A percentile compares a stretch with the other conserved stretches of the same genome.
phyloP scores from a whole-genome alignment of 495 filamentous ascomycete genomes.

The Aspergillus haitiensis region DNA sequence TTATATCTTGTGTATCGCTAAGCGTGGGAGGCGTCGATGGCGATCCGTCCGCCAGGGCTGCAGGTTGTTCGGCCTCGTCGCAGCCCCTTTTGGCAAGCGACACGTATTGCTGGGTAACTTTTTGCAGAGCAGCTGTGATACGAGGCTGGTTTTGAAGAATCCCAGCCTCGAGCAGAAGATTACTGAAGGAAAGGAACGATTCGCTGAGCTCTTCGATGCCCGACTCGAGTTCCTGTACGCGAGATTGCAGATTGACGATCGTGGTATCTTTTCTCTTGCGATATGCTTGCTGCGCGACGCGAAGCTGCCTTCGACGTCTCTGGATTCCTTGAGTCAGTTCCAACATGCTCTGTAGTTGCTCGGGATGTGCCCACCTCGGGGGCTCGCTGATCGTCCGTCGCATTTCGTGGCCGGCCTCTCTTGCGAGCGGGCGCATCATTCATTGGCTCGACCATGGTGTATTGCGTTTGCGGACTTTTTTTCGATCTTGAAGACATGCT shows the following conservation, averaged over 20 bases:
- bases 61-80: slow-evolving; percentile 26
- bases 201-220: slow-evolving; percentile 74
- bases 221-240: slow-evolving; percentile 64
- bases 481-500: not conserved
- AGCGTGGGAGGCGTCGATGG: slow-evolving; percentile 10
- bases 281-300: slow-evolving; percentile 83
- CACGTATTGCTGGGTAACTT: slow-evolving; percentile 48
- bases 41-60: slow-evolving; percentile 9
- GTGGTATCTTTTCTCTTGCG: slow-evolving; percentile 84
- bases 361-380: slow-evolving; percentile 18
- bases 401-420: slow-evolving; percentile 18
- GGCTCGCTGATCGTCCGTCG: slow-evolving; percentile 10
- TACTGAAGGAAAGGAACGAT: slow-evolving; percentile 69
- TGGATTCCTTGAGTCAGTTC: slow-evolving; percentile 23
- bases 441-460: slow-evolving; percentile 17
- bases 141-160: slow-evolving; percentile 38
- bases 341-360: slow-evolving; percentile 17
- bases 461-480: slow-evolving; percentile 14
- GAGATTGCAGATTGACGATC: slow-evolving; percentile 68
- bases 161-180: slow-evolving; percentile 53
- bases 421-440: slow-evolving; percentile 16
- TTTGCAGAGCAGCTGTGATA: slow-evolving; percentile 44
- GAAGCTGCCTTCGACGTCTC: slow-evolving; percentile 76
- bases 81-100: slow-evolving; percentile 39
- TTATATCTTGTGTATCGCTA: slow-evolving; percentile 17